phyloP scores from a whole-genome alignment of 306 rosid species.

The Sicyos baderoa region DNA sequence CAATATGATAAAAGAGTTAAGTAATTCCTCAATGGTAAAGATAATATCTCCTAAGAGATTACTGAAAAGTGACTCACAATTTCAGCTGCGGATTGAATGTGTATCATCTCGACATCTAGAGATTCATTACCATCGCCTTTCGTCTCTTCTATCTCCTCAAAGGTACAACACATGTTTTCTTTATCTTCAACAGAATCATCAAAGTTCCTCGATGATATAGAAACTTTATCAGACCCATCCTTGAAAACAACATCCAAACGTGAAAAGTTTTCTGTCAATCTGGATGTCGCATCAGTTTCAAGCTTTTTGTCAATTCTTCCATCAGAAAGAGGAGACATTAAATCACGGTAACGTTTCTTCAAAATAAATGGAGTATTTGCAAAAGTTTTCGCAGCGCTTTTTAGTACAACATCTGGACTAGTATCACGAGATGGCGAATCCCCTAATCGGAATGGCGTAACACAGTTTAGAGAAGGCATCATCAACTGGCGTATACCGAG shows the following conservation, averaged over 20 bases:
- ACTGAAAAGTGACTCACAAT: constrained; percentile 34
- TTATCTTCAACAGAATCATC: constrained; percentile 38
- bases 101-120: constrained; percentile 32
- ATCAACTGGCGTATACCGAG: constrained; percentile 88
- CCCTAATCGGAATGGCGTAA: constrained; percentile 85
- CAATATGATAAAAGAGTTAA: not conserved
- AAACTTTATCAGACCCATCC: constrained; percentile 35
- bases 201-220: constrained; percentile 25
- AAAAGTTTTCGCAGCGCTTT: constrained; percentile 85
- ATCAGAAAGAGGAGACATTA: constrained; percentile 80
- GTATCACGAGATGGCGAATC: constrained; percentile 69
- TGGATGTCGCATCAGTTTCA: constrained; percentile 49
- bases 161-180: constrained; percentile 37
- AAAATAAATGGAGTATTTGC: constrained; percentile 75
- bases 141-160: constrained; percentile 24
- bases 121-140: constrained; percentile 25
- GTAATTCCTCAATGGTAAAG: not conserved
- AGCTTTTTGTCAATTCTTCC: constrained; percentile 71
- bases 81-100: constrained; percentile 27
- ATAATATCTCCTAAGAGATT: constrained; percentile 22
- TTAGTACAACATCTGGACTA: constrained; percentile 79
- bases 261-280: constrained; percentile 53
- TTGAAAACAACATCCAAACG: constrained; percentile 77
- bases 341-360: constrained; percentile 77
- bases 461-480: constrained; percentile 81